These are phyloP conservation scores for Evansstolkia leycettana DNA, from an alignment of 495 filamentous ascomycete species.

Conservation along the genomic window DNA sequence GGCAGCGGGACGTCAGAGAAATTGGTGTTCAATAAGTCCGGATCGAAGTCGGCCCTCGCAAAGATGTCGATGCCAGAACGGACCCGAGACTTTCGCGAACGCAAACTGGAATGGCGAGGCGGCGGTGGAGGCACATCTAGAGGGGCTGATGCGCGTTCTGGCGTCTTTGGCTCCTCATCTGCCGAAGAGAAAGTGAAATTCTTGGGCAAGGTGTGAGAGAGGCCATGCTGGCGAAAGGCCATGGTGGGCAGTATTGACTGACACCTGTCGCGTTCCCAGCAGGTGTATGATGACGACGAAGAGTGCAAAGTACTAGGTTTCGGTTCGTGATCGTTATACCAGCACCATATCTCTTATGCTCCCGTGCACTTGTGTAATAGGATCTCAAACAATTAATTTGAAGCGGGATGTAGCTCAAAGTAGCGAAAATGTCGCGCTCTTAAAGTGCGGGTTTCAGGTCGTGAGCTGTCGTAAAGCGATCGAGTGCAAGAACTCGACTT, in stretches of 20 bases:
- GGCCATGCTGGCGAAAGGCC: conserved; percentile 35
- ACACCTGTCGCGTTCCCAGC: conserved; percentile 3
- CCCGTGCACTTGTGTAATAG: conserved; percentile 2
- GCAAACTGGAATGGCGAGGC: conserved; percentile 40
- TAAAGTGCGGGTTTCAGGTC: too few relatives aligned
- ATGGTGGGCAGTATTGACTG: conserved; percentile 20
- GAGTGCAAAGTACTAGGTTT: conserved; percentile 4
- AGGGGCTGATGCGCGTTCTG: conserved; percentile 34
- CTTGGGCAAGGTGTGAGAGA: conserved; percentile 53
- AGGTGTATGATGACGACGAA: background rate
- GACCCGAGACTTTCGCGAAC: conserved; percentile 30
- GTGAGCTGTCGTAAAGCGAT: background rate
- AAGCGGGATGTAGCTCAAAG: too few relatives aligned
- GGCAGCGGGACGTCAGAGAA: conserved; percentile 39
- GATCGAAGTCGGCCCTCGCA: conserved; percentile 22
- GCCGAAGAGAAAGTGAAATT: conserved; percentile 51
- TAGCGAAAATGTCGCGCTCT: too few relatives aligned
- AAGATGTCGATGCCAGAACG: conserved; percentile 33
- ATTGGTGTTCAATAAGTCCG: conserved; percentile 16
- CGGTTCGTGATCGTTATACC: conserved; percentile 9
- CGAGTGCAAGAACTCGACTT: background rate
- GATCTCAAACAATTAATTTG: too few relatives aligned
- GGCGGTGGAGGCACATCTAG: conserved; percentile 34
- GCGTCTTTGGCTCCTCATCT: conserved; percentile 44
- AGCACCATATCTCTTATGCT: conserved; percentile 16